These are phyloP conservation scores for Thelephora ganbajun DNA, from an alignment of 768 basidiomycete genomes.

Conservation along the genomic window DNA sequence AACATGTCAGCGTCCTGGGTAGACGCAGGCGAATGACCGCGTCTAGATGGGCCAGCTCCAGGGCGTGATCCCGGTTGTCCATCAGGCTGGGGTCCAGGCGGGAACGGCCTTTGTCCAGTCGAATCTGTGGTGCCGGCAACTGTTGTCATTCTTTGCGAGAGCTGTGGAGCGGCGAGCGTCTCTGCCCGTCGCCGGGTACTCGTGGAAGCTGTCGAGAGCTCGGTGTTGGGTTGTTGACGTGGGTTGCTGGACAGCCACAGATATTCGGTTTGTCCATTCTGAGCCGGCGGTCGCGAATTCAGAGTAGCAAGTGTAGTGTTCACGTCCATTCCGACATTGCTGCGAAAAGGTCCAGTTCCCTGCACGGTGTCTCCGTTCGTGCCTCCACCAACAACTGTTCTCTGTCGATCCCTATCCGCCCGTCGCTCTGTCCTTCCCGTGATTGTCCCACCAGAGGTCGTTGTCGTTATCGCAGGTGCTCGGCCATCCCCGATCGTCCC, in stretches of 20 bases:
- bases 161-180: slow-evolving; percentile 7
- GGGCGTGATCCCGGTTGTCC: neutral
- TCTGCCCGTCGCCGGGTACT: slow-evolving; percentile 17
- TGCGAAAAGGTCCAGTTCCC: slow-evolving; percentile 9
- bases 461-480: slow-evolving; percentile 8
- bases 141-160: neutral
- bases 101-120: neutral
- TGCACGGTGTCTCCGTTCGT: slow-evolving; percentile 11
- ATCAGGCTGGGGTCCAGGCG: neutral
- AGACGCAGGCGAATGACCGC: too few species aligned
- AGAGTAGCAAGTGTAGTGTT: slow-evolving; percentile 3
- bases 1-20: neutral
- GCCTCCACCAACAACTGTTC: neutral
- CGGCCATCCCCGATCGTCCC: slow-evolving; percentile 6
- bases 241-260: neutral
- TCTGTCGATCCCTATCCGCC: slow-evolving; percentile 19
- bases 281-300: neutral
- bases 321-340: slow-evolving; percentile 10
- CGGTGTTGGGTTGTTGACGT: neutral
- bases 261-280: slow-evolving; percentile 1
- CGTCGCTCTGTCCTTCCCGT: slow-evolving; percentile 19
- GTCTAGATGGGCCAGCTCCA: neutral
- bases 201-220: neutral
- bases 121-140: neutral
- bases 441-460: slow-evolving; percentile 7